phyloP scores from a whole-genome alignment of 176 grass and related monocot genomes.

The Triticum monococcum region DNA sequence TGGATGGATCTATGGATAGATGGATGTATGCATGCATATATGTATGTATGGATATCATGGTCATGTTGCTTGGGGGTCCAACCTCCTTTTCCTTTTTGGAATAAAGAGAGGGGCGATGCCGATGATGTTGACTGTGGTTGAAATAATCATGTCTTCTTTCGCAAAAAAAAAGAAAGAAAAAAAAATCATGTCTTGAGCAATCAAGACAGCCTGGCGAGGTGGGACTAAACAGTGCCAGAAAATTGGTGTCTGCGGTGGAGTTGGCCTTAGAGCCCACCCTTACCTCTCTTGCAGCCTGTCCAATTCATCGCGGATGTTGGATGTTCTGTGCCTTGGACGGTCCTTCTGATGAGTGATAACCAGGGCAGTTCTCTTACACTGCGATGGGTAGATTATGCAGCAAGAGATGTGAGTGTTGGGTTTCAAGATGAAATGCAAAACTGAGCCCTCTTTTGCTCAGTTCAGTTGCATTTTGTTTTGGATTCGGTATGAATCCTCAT shows the following conservation, averaged over 20 bases:
- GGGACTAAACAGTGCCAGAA: neutral
- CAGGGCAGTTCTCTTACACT: neutral
- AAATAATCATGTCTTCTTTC: neutral
- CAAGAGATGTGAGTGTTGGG: neutral
- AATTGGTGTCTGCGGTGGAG: too few relatives aligned
- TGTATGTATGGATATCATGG: too few relatives aligned
- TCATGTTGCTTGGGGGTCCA: too few relatives aligned
- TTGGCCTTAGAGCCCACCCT: neutral
- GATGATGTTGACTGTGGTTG: neutral
- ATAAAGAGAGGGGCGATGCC: too few relatives aligned
- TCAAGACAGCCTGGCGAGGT: neutral
- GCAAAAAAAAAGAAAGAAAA: neutral
- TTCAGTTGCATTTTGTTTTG: too few relatives aligned
- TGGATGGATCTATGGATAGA: neutral
- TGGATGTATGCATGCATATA: too few relatives aligned
- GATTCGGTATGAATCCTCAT: too few relatives aligned
- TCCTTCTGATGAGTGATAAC: neutral
- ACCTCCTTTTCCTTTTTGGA: too few relatives aligned
- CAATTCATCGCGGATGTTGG: neutral
- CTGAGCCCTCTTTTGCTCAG: conserved; percentile 9
- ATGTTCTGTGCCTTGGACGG: conserved; percentile 13
- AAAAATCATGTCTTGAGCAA: neutral
- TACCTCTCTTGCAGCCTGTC: neutral
- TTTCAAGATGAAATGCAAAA: neutral
- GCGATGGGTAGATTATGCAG: neutral